Evolutionary conservation across 2,329 filamentous ascomycete species (phyloP), one percentile per base, ranked within the genome.

Genomic region (Penicillium digitatum): DNA sequence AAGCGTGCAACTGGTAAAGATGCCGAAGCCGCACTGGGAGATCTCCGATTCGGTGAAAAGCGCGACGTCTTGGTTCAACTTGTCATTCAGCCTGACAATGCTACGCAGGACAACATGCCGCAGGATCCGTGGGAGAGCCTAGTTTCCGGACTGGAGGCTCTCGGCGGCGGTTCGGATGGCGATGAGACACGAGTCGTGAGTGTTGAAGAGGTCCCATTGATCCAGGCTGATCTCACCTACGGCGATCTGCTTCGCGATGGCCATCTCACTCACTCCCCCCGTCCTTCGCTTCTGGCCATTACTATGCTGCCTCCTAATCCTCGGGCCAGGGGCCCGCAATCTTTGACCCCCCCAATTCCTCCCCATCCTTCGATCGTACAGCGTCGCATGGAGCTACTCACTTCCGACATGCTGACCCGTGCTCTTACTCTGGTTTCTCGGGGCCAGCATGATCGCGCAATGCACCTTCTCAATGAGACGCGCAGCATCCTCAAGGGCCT

Each of bases 51-150:
- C 69, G 94, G 94, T 34, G 94, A 99, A 73, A 99, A 97, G 81
- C 80, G 85, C 68, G 94, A 97, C 70, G 88, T 99, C 55, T 81
- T 99, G 5, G 92, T 99, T 4, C 94, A 99, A 73, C 82, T 99
- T 6, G 90, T 92, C 29, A 96, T 99, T 62, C 81, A 90, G 32
- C 90, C 94, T 0, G 94, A 99, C 70, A 94, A 84, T 59, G 81
- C 87, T 1, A 82, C 84, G 0, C 88, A 90, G 57, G 94, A 99
- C 59, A 86, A 90, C 65, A 80, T 95, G 38, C 92, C 92, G 7
- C 89, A 96, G 68, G 94, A 99, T 69, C 87, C 92, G 0, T 99
- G 94, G 94, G 94, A 97, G 74, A 94, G 90, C 47, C 93, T 99
- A 57, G 90, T 99, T 20, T 97, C 94, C 5, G 93, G 93, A 0